Evolutionary conservation across 1,139 yeast species (phyloP).

Genomic region (Yamadazyma atmosphaerica): DNA sequence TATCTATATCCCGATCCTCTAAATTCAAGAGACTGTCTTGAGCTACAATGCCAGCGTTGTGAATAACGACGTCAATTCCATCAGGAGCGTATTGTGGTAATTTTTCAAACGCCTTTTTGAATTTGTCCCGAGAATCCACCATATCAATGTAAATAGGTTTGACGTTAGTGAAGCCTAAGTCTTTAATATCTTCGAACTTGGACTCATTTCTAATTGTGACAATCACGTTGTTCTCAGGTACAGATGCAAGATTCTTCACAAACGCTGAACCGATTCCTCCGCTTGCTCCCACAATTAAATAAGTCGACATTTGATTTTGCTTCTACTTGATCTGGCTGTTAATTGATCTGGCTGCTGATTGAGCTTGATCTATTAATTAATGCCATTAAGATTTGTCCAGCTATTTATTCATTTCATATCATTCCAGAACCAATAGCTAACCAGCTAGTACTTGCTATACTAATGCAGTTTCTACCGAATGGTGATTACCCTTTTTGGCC

Average conservation of each 20-base stretch:
- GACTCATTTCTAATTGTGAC: constrained; percentile 20
- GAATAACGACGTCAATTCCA: constrained; percentile 18
- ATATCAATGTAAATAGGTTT: constrained; percentile 14
- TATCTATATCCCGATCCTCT: constrained; percentile 10
- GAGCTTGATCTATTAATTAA: constrained; percentile 2
- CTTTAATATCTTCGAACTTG: constrained; percentile 13
- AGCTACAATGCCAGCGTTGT: constrained; percentile 18
- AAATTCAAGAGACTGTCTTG: constrained; percentile 1
- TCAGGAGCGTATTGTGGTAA: constrained; percentile 12
- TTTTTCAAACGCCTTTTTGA: constrained; percentile 5
- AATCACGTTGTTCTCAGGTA: constrained; percentile 12
- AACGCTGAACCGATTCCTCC: constrained; percentile 22
- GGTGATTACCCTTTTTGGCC: no score
- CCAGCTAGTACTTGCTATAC: no score
- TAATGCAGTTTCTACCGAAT: no score
- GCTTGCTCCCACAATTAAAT: constrained; percentile 22
- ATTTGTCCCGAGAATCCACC: constrained; percentile 2
- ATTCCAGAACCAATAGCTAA: no score
- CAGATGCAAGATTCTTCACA: constrained; percentile 12
- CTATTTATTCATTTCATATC: no score
- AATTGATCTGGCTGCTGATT: constrained; percentile 2
- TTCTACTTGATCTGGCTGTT: no score
- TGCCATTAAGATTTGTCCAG: no score
- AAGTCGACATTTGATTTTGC: constrained; percentile 13
- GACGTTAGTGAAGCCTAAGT: constrained; percentile 9